phyloP scores from a whole-genome alignment of 805 yeast species.

The Cyberlindnera japonica region DNA sequence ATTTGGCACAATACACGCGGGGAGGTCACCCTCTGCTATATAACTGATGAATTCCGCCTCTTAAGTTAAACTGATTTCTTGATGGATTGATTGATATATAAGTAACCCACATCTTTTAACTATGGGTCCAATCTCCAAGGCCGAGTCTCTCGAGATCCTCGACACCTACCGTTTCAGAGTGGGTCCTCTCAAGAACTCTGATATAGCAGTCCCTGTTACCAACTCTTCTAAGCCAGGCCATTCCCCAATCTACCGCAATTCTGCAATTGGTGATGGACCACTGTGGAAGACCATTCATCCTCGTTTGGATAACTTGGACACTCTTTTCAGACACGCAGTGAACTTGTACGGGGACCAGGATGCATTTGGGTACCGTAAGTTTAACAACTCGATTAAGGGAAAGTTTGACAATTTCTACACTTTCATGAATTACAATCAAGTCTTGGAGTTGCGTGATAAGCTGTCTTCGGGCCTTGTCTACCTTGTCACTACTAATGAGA shows the following conservation, averaged over 20 bases:
- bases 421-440: slow-evolving; percentile 37
- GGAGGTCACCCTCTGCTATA: no score
- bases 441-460: slow-evolving; percentile 37
- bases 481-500: slow-evolving; percentile 24
- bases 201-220: slow-evolving; percentile 6
- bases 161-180: slow-evolving; percentile 9
- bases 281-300: slow-evolving; percentile 7
- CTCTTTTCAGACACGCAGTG: slow-evolving; percentile 19
- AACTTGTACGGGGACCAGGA: slow-evolving; percentile 25
- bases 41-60: neutral
- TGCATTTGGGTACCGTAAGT: slow-evolving; percentile 36
- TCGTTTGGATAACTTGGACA: slow-evolving; percentile 7
- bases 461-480: slow-evolving; percentile 54
- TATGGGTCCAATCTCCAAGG: slow-evolving; percentile 7
- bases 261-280: neutral
- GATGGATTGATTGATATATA: no score
- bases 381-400: slow-evolving; percentile 27
- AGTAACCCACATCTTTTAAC: no score
- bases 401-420: slow-evolving; percentile 40
- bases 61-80: no score
- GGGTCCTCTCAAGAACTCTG: slow-evolving; percentile 5
- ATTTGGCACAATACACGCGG: no score
- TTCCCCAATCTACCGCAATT: slow-evolving; percentile 11
- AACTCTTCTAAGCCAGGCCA: slow-evolving; percentile 7
- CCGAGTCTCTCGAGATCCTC: slow-evolving; percentile 13